Evolutionary conservation across 1,284 basidiomycete species (phyloP), one percentile per base, ranked within the genome.

Genomic region (Cutaneotrichosporon daszewskae): DNA sequence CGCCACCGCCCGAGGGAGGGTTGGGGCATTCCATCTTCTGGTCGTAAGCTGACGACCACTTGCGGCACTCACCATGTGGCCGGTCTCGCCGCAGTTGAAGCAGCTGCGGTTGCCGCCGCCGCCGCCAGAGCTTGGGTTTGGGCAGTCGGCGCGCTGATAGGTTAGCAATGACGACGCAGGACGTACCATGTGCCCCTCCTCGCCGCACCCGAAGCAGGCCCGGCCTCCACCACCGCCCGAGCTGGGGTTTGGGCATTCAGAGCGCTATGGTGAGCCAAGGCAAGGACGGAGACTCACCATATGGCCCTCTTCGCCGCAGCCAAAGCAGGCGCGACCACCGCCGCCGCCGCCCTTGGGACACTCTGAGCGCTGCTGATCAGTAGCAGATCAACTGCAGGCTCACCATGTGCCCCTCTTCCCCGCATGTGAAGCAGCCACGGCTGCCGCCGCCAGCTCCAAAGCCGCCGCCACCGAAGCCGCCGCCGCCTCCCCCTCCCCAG

Each of bases 51-150:
- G 24, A 37, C 12, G 17, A 25, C 11, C 13, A 11, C 10, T 48
- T 47, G 12, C 13, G 5, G 11, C 17, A 38, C 37, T 14, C 19
- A 38, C 37, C 4, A 44, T 31, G 34, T 60, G 58, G 4, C 58
- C 58, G 7, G 34, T 13, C 43, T 55, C 37, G 11, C 48, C 48
- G 14, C 58, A 59, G 17, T 45, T 47, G 40, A 43, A 48, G 43
- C 58, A 59, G 19, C 24, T n/a, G n/a, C 39, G 32, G 6, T 45
- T 42, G 20, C 38, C 40, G 11, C 24, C 36, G 14, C 49, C 41
- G 12, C 18, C 17, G 9, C 26, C 37, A n/a, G n/a, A n/a, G 22
- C 24, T n/a, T n/a, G 31, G 4, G 13, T 38, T 16, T 9, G 37
- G 25, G 27, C 40, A 47, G 16, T 42, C 40, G 20, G 33, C 27